Conservation (phyloP, 257 asterid species). For the Scutellaria minor region DNA sequence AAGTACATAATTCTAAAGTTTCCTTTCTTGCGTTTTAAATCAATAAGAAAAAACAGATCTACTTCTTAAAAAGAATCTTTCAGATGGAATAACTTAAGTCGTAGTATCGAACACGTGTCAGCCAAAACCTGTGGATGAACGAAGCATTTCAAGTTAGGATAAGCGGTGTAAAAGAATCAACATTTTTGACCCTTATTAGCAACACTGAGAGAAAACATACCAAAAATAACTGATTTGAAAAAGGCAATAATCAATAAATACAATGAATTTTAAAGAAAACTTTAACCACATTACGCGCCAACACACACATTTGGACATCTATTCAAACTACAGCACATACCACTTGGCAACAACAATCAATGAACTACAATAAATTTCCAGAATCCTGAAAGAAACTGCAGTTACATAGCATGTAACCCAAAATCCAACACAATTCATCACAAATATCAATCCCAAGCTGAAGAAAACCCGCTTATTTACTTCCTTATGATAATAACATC, state of each 20-base stretch:
- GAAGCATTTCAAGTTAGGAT: slow-evolving; percentile 31
- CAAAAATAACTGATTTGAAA: not conserved
- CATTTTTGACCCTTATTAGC: not conserved
- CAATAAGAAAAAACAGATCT: slow-evolving; percentile 30
- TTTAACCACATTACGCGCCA: not conserved
- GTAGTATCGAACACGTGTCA: slow-evolving; percentile 45
- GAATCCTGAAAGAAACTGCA: slow-evolving; percentile 1
- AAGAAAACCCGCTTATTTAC: not conserved
- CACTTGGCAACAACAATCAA: not conserved
- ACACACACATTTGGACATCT: not conserved
- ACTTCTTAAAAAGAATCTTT: slow-evolving; percentile 31
- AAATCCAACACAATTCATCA: slow-evolving; percentile 15
- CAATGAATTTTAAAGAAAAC: not conserved
- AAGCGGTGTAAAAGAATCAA: not conserved
- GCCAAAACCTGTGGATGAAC: slow-evolving; percentile 69
- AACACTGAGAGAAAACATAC: not conserved
- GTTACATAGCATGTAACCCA: slow-evolving; percentile 9
- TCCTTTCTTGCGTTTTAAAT: slow-evolving; percentile 19
- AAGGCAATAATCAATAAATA: slow-evolving; percentile 16
- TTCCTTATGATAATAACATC: not conserved
- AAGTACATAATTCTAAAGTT: slow-evolving; percentile 60
- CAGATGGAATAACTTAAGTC: slow-evolving; percentile 21
- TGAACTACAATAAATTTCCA: not conserved
- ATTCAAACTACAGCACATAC: not conserved
- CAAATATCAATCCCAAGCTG: slow-evolving; percentile 22